Percentiles rank a stretch among this genome's conserved stretches.
phyloP scores from a whole-genome alignment of 2,329 filamentous ascomycete genomes.

The Hypoxylon sp. region DNA sequence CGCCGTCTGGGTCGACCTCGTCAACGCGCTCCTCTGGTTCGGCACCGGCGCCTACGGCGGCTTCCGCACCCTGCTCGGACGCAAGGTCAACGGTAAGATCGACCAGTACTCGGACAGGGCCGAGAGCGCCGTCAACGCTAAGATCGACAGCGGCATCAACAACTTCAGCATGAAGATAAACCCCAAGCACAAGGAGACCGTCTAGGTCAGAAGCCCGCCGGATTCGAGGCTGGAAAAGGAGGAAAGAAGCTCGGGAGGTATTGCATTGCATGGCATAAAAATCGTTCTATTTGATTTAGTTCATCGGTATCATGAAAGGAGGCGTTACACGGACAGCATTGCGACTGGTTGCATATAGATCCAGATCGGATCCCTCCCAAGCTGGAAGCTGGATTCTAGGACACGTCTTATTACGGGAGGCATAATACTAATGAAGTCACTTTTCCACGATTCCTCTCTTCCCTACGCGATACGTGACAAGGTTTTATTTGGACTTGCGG shows the following conservation, averaged over 20 bases:
- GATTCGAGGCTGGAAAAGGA: background rate
- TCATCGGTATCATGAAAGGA: background rate
- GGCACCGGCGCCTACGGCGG: conserved; percentile 53
- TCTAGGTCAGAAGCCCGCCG: background rate
- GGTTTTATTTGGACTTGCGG: conserved; percentile 18
- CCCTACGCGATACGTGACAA: background rate
- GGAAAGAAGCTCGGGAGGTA: background rate
- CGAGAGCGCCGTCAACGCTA: conserved; percentile 21
- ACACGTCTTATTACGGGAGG: background rate
- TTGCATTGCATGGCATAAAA: conserved; percentile 7
- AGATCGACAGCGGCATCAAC: conserved; percentile 16
- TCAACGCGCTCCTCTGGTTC: conserved; percentile 73
- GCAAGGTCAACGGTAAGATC: conserved; percentile 44
- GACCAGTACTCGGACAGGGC: conserved; percentile 32
- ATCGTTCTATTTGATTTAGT: background rate
- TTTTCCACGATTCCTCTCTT: background rate
- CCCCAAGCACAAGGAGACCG: conserved; percentile 14
- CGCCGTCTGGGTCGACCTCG: conserved; percentile 75
- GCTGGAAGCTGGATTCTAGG: conserved; percentile 3
- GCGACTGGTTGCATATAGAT: conserved; percentile 25
- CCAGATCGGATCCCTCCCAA: conserved; percentile 3
- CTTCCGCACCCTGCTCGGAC: conserved; percentile 51
- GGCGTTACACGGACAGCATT: conserved; percentile 15
- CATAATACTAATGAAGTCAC: conserved; percentile 19
- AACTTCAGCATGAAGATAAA: conserved; percentile 28